A percentile compares a stretch with the other conserved stretches of the same genome.
Conservation (phyloP, 768 basidiomycete species). For the Leccinellum albellum region DNA sequence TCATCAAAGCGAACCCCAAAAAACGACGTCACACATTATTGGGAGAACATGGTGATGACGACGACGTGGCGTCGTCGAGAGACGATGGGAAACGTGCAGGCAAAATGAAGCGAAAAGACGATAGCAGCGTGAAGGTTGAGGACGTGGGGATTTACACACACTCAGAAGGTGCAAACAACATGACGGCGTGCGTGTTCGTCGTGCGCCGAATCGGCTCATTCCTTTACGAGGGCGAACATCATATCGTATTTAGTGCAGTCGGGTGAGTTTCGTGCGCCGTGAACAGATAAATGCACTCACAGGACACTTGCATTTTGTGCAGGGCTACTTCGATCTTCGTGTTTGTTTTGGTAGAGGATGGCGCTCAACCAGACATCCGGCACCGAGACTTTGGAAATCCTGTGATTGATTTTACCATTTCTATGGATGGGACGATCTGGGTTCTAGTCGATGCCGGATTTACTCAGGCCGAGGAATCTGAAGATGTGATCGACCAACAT, state of each 20-base stretch:
- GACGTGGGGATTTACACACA: slow-evolving; percentile 1
- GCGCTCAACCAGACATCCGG: slow-evolving; percentile 26
- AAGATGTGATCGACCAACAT: slow-evolving; percentile 8
- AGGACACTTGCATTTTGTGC: neutral
- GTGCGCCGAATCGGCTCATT: slow-evolving; percentile 54
- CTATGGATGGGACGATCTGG: slow-evolving; percentile 38
- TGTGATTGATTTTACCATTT: slow-evolving; percentile 53
- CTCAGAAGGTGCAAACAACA: slow-evolving; percentile 12
- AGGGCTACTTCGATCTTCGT: slow-evolving; percentile 71
- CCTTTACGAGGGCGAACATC: slow-evolving; percentile 31
- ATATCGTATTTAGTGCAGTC: slow-evolving; percentile 64
- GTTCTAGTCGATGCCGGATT: slow-evolving; percentile 50
- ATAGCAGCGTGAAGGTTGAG: slow-evolving; percentile 21
- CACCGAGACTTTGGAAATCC: slow-evolving; percentile 53
- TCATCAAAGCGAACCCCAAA: slow-evolving; percentile 35
- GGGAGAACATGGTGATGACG: slow-evolving; percentile 28
- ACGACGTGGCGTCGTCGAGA: slow-evolving; percentile 12
- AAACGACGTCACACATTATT: slow-evolving; percentile 29
- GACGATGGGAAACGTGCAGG: slow-evolving; percentile 14
- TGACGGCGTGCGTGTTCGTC: slow-evolving; percentile 46
- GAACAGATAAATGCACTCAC: neutral
- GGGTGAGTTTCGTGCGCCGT: slow-evolving; percentile 48
- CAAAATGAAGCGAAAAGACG: slow-evolving; percentile 22
- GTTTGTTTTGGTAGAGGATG: slow-evolving; percentile 32
- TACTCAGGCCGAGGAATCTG: slow-evolving; percentile 11